Conservation (phyloP, 768 basidiomycete species). For the Mycena polygramma region DNA sequence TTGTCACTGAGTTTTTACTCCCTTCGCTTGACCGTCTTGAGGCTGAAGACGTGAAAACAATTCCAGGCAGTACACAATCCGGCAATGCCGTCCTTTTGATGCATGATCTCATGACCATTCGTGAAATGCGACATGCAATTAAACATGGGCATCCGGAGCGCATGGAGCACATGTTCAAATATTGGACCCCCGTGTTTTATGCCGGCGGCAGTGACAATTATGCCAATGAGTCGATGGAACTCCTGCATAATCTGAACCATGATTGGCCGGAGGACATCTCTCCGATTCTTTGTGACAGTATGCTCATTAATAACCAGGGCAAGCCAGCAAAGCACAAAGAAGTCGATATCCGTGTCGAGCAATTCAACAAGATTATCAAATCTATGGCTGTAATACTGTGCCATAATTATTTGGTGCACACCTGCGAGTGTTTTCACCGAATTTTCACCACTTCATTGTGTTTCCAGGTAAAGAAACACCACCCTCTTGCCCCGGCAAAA, state of each 20-base stretch:
- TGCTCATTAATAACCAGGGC: conserved; percentile 33
- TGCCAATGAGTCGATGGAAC: conserved; percentile 42
- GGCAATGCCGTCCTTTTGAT: conserved; percentile 20
- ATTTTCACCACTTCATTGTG: too few relatives aligned
- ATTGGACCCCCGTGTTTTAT: conserved; percentile 25
- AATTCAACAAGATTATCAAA: conserved; percentile 42
- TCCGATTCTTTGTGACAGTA: conserved; percentile 26
- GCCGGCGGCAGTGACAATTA: conserved; percentile 41
- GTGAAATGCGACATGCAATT: conserved; percentile 38
- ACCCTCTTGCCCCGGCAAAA: too few relatives aligned
- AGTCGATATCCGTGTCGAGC: conserved; percentile 41
- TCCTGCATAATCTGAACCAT: conserved; percentile 39
- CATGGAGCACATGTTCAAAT: conserved; percentile 25
- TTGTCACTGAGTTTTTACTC: background rate
- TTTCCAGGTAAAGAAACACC: too few relatives aligned
- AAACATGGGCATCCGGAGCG: conserved; percentile 38
- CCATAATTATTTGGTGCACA: too few relatives aligned
- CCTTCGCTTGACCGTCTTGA: conserved; percentile 22
- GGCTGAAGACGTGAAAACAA: conserved; percentile 10
- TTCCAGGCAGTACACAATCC: background rate
- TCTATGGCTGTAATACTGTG: too few relatives aligned
- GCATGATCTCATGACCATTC: conserved; percentile 36
- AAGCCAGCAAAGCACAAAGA: conserved; percentile 13
- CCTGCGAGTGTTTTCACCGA: too few relatives aligned
- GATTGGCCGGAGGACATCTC: conserved; percentile 42